phyloP scores from a whole-genome alignment of 805 yeast species.

The Yamadazyma ubonensis region DNA sequence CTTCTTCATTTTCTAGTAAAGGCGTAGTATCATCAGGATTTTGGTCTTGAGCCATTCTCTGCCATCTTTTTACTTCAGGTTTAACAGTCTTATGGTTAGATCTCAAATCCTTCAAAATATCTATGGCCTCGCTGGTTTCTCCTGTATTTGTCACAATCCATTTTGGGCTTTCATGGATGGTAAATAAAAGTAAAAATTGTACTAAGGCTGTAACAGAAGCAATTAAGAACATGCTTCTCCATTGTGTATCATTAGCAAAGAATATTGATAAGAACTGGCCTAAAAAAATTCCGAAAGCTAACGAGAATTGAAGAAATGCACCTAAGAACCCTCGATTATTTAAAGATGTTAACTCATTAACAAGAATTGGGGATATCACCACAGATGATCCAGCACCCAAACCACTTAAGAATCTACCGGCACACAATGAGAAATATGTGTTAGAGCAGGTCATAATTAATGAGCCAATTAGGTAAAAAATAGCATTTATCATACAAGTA shows the following conservation, averaged over 20 bases:
- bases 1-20: slow-evolving; percentile 11
- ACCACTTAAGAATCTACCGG: slow-evolving; percentile 37
- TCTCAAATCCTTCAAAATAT: slow-evolving; percentile 27
- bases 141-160: slow-evolving; percentile 37
- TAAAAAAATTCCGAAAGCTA: slow-evolving; percentile 36
- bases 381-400: slow-evolving; percentile 40
- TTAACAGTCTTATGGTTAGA: slow-evolving; percentile 29
- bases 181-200: slow-evolving; percentile 32
- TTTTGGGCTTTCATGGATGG: slow-evolving; percentile 41
- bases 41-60: slow-evolving; percentile 19
- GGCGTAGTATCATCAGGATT: slow-evolving; percentile 10
- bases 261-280: slow-evolving; percentile 33
- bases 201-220: slow-evolving; percentile 24
- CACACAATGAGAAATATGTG: slow-evolving; percentile 18
- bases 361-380: slow-evolving; percentile 40
- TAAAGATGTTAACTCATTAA: slow-evolving; percentile 40
- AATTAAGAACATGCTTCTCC: slow-evolving; percentile 35
- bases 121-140: slow-evolving; percentile 28
- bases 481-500: slow-evolving; percentile 22
- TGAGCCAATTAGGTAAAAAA: slow-evolving; percentile 28
- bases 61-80: slow-evolving; percentile 39
- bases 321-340: slow-evolving; percentile 44
- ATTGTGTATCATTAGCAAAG: slow-evolving; percentile 36
- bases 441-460: slow-evolving; percentile 26
- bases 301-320: slow-evolving; percentile 37